phyloP scores from a whole-genome alignment of 148 eudicot species.

The Vaccinium vitisidaea region DNA sequence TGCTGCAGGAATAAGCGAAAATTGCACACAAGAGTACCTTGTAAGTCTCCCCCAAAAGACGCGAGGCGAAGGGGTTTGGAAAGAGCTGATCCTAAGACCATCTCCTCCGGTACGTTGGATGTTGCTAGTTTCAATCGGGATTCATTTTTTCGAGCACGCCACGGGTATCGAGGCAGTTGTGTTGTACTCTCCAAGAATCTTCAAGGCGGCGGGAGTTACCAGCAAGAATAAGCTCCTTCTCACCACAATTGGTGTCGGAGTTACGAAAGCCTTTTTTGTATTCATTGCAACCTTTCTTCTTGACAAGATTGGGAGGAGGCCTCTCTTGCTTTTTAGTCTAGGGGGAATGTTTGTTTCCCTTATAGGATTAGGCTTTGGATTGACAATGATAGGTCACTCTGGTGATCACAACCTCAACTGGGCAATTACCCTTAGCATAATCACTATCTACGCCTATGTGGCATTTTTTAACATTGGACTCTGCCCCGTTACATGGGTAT shows the following conservation, averaged over 20 bases:
- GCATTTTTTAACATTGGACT: conserved; percentile 67
- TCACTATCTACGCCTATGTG: conserved; percentile 35
- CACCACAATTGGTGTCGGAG: conserved; percentile 61
- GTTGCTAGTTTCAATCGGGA: conserved; percentile 55
- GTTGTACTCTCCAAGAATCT: conserved; percentile 67
- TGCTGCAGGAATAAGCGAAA: conserved; percentile 27
- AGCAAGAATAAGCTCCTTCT: conserved; percentile 40
- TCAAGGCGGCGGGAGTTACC: conserved; percentile 58
- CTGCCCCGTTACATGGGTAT: conserved; percentile 75
- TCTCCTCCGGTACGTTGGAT: conserved; percentile 50
- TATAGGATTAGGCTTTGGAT: conserved; percentile 33
- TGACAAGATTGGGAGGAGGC: conserved; percentile 66
- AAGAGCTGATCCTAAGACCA: conserved; percentile 50
- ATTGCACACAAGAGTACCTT: conserved; percentile 20
- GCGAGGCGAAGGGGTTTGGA: conserved; percentile 40
- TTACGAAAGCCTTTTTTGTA: conserved; percentile 42
- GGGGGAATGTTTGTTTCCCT: conserved; percentile 47
- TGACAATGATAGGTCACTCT: conserved; percentile 37
- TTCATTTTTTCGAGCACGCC: conserved; percentile 86
- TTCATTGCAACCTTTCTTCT: conserved; percentile 37
- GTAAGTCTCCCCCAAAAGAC: conserved; percentile 3
- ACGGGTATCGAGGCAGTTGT: conserved; percentile 75
- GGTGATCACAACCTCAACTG: conserved; percentile 30
- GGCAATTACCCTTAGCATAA: conserved; percentile 52
- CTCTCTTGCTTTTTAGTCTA: conserved; percentile 45